Percentiles rank a stretch among this genome's conserved stretches.
Conservation (phyloP, 2,329 filamentous ascomycete genomes). For the Leptographium galeiforme region DNA sequence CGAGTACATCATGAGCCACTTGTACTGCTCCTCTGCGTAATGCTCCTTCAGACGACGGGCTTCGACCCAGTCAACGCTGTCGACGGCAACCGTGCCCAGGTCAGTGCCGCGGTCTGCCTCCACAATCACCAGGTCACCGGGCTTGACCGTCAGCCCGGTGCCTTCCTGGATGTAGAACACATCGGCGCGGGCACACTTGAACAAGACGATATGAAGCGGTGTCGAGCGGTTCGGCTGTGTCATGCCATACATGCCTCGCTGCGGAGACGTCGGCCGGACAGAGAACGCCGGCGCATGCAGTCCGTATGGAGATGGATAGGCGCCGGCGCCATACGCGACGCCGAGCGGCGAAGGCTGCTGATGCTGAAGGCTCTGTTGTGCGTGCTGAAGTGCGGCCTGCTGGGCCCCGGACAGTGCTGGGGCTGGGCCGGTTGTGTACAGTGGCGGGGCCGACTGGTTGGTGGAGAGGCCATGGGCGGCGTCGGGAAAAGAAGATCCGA, state of each 20-base stretch:
- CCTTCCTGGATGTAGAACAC: slow-evolving; percentile 96
- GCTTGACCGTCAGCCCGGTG: slow-evolving; percentile 79
- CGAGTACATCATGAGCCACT: slow-evolving; percentile 98
- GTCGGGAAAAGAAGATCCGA: slow-evolving; percentile 25
- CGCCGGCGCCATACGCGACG: slow-evolving; percentile 14
- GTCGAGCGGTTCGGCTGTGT: slow-evolving; percentile 52
- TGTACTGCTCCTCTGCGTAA: slow-evolving; percentile 90
- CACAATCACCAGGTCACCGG: slow-evolving; percentile 89
- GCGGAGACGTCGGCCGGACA: slow-evolving; percentile 44
- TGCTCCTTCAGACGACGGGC: slow-evolving; percentile 84
- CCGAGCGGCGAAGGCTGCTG: background rate
- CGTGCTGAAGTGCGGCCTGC: slow-evolving; percentile 7
- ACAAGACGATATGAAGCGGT: slow-evolving; percentile 76
- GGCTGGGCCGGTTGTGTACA: slow-evolving; percentile 7
- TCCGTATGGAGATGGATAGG: slow-evolving; percentile 34
- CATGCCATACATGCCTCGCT: slow-evolving; percentile 47
- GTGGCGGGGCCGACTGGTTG: slow-evolving; percentile 15
- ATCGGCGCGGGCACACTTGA: slow-evolving; percentile 91
- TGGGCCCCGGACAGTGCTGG: slow-evolving; percentile 23
- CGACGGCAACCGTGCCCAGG: slow-evolving; percentile 79
- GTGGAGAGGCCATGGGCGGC: slow-evolving; percentile 16
- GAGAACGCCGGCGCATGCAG: slow-evolving; percentile 29
- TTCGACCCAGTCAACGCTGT: slow-evolving; percentile 75
- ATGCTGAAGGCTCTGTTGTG: slow-evolving; percentile 1
- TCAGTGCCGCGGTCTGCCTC: slow-evolving; percentile 95